These are phyloP conservation scores for Cercospora sesami DNA, from an alignment of 2,329 filamentous ascomycete species.

Conservation along the genomic window DNA sequence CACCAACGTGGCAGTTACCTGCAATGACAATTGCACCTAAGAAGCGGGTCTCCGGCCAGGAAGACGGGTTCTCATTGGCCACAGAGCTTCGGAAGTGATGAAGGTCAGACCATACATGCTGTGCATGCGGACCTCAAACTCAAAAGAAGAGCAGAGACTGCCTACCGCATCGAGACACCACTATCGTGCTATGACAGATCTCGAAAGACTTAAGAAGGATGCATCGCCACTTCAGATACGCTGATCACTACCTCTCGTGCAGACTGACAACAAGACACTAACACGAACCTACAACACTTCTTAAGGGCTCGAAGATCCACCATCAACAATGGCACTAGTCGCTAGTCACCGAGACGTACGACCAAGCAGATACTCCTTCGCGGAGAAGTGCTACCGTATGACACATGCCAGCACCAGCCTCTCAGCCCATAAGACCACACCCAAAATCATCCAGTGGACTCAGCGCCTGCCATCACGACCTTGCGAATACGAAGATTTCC, in stretches of 20 bases:
- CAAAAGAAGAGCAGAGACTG: background rate
- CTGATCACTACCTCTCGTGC: background rate
- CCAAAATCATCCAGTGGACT: conserved; percentile 18
- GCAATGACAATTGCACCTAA: background rate
- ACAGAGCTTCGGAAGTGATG: background rate
- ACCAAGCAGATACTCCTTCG: conserved; percentile 14
- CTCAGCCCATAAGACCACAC: conserved; percentile 1
- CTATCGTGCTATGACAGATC: background rate
- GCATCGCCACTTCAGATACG: background rate
- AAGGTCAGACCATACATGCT: conserved; percentile 3
- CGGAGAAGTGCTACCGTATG: conserved; percentile 18
- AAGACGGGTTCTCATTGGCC: background rate
- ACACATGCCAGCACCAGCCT: conserved; percentile 8
- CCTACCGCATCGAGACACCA: background rate
- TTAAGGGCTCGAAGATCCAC: background rate
- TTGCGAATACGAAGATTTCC: conserved; percentile 19
- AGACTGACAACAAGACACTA: background rate
- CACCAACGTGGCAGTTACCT: conserved; percentile 4
- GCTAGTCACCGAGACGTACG: background rate
- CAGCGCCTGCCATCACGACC: conserved; percentile 17
- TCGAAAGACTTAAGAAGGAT: background rate
- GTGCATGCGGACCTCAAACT: background rate
- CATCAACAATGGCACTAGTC: background rate
- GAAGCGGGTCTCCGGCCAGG: background rate
- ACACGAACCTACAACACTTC: background rate